Conservation (phyloP, 495 filamentous ascomycete species). For the Haplographium delicatum region DNA sequence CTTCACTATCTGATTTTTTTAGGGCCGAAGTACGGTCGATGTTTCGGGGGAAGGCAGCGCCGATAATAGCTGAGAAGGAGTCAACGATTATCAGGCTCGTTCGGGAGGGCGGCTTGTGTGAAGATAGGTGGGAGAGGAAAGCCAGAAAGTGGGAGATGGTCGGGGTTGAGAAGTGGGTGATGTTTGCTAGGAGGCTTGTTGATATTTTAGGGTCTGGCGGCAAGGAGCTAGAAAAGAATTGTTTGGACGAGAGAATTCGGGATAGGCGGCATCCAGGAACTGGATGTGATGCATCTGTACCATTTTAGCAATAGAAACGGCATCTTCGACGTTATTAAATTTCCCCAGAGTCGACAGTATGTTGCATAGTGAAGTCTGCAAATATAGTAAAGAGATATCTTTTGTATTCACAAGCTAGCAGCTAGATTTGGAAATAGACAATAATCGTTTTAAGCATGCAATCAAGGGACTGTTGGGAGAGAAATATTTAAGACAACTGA, state of each 20-base stretch:
- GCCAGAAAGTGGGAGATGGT: conserved; percentile 43
- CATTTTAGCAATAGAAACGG: conserved; percentile 9
- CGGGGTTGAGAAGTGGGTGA: conserved; percentile 43
- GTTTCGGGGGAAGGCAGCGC: conserved; percentile 52
- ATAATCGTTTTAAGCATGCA: no score
- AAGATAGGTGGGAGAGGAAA: conserved; percentile 32
- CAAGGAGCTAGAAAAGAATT: conserved; percentile 2
- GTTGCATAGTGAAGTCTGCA: no score
- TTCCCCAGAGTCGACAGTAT: no score
- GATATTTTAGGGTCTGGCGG: conserved; percentile 2
- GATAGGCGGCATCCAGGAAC: conserved; percentile 36
- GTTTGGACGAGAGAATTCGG: conserved; percentile 27
- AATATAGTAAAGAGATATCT: no score
- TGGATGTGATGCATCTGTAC: conserved; percentile 44
- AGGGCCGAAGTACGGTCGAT: conserved; percentile 27
- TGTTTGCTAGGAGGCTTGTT: conserved; percentile 25
- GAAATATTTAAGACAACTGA: conserved; percentile 37
- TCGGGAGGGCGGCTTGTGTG: conserved; percentile 45
- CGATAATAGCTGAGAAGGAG: conserved; percentile 53
- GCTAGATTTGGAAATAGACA: no score
- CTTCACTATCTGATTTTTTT: conserved; percentile 16
- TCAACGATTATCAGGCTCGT: conserved; percentile 56
- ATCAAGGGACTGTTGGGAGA: neutral
- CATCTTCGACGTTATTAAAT: no score
- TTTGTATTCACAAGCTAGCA: no score